Evolutionary conservation across 257 asterid species (phyloP).

Genomic region (Ilex aquifolium): DNA sequence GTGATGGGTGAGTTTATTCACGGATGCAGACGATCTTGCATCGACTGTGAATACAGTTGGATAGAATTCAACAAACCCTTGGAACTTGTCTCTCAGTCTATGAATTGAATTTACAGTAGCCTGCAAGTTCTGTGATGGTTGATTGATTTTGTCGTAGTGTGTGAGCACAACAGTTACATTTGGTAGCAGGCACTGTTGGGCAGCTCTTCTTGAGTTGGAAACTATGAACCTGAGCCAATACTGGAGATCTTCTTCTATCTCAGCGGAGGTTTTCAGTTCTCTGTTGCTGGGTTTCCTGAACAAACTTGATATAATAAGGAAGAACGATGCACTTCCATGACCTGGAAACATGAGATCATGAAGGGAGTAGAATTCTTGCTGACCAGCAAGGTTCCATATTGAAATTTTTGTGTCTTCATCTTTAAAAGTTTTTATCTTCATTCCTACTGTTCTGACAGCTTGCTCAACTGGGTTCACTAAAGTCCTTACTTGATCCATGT

Average conservation of each 20-base stretch:
- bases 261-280: slow-evolving; percentile 42
- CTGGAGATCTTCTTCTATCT: slow-evolving; percentile 70
- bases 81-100: slow-evolving; percentile 54
- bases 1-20: slow-evolving; percentile 62
- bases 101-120: slow-evolving; percentile 36
- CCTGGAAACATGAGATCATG: slow-evolving; percentile 88
- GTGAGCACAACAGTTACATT: slow-evolving; percentile 74
- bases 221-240: slow-evolving; percentile 78
- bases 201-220: slow-evolving; percentile 67
- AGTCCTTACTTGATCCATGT: no score
- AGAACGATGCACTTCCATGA: slow-evolving; percentile 62
- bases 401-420: slow-evolving; percentile 72
- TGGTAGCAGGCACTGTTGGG: slow-evolving; percentile 71
- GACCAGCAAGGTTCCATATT: slow-evolving; percentile 75
- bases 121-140: slow-evolving; percentile 40
- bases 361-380: slow-evolving; percentile 54
- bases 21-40: slow-evolving; percentile 84
- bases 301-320: slow-evolving; percentile 56
- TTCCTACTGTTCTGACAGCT: slow-evolving; percentile 6
- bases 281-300: slow-evolving; percentile 52
- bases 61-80: slow-evolving; percentile 58
- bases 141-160: slow-evolving; percentile 61
- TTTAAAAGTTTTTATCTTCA: slow-evolving; percentile 51
- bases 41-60: slow-evolving; percentile 85
- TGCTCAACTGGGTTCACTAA: not conserved